Evolutionary conservation across 345 rosid genomes (phyloP), one percentile per base, ranked within the genome.

Genomic region (Eucalyptus erythrocorys): DNA sequence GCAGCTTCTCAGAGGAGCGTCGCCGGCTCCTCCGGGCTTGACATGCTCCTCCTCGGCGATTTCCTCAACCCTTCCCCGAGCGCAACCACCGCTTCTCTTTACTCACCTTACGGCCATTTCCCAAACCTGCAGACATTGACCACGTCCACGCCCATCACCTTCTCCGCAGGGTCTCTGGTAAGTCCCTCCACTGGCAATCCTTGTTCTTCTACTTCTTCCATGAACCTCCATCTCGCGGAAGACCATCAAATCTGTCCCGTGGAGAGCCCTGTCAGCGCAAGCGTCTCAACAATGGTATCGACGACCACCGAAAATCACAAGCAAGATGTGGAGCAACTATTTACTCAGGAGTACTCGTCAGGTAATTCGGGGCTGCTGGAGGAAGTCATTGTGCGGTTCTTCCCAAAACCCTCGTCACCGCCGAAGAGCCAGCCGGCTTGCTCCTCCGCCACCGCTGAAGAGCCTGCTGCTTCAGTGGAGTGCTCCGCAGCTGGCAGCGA

Each of bases 331-430:
- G 82, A 71, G 82, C 45, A 71, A 37, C 27, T 71, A 71, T 71
- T 71, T 71, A 42, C 82, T 37, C 82, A 71, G 82, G 82, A 71
- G 45, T 71, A 71, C 82, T 71, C 82, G 14, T 71, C 95, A 4
- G 87, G 96, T 51, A 94, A 93, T 90, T 95, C 99, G 27, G 99
- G 99, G 16, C 90, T 98, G 50, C 88, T 98, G 71, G 96, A 97
- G 85, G 99, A 98, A 76, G 91, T 98, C 87, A 94, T 98, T 79
- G 97, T 92, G 85, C 96, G 97, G 84, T 98, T 93, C 90, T 59
- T 94, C 15, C 96, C 95, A 13, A 93, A 94, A 49, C 90, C 94
- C 40, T 85, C 89, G 79, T 87, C 93, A 26, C 90, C 43, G 7
- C 79, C 42, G 24, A 61, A 51, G 82, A 47, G 82, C 82, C 66